Evolutionary conservation across 2,329 filamentous ascomycete species (phyloP).

Genomic region (Microdochium paspali): DNA sequence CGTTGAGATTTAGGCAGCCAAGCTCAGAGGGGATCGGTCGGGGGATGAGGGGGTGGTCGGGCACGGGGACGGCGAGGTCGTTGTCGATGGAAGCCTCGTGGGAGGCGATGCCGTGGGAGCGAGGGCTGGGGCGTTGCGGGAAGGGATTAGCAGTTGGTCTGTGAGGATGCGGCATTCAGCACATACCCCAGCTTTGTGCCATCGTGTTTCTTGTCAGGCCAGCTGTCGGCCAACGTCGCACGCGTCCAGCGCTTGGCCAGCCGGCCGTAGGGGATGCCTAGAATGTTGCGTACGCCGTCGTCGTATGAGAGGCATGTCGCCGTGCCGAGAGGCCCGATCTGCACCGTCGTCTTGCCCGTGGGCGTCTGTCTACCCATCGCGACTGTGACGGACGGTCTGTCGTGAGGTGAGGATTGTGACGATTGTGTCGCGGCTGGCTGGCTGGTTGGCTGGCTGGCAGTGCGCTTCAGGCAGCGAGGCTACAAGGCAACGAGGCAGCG

Average conservation of each 20-base stretch:
- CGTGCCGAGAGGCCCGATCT: not conserved
- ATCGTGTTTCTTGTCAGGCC: not conserved
- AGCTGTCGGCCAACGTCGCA: not conserved
- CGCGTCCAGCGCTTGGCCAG: not conserved
- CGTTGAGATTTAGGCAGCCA: not conserved
- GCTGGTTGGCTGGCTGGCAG: too few relatives aligned
- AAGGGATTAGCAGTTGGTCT: too few relatives aligned
- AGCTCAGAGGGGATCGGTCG: not conserved
- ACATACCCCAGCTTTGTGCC: not conserved
- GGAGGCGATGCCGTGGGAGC: not conserved
- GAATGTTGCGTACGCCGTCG: not conserved
- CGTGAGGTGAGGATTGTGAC: too few relatives aligned
- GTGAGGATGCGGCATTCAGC: too few relatives aligned
- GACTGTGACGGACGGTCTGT: not conserved
- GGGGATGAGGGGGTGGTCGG: not conserved
- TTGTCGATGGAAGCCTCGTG: not conserved
- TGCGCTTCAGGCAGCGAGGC: too few relatives aligned
- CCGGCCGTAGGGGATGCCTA: not conserved
- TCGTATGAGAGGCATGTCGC: not conserved
- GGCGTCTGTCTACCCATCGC: not conserved
- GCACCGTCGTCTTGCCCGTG: not conserved
- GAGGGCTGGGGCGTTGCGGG: too few relatives aligned
- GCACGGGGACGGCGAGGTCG: not conserved
- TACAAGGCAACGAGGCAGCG: too few relatives aligned
- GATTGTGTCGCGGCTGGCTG: too few relatives aligned